Conservation (phyloP, 257 asterid species). For the Solanum medicagineum region DNA sequence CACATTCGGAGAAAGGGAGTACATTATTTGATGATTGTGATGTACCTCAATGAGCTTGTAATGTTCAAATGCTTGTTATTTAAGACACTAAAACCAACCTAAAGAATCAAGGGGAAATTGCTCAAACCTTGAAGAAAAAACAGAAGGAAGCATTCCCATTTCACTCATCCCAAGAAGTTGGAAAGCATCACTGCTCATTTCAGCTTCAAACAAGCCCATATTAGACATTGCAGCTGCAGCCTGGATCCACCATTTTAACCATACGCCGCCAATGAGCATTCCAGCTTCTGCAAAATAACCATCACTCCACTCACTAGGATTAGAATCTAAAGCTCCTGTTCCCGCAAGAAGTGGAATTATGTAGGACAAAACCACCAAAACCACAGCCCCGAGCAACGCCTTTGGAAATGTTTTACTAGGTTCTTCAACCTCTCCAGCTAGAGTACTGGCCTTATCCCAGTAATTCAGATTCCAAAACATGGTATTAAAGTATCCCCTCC, state of each 20-base stretch:
- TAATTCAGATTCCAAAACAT: slow-evolving; percentile 11
- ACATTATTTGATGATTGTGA: background rate
- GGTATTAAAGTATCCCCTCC: slow-evolving; percentile 3
- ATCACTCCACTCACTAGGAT: slow-evolving; percentile 5
- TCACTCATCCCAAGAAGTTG: slow-evolving; percentile 94
- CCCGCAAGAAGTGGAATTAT: slow-evolving; percentile 4
- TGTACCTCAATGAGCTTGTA: background rate
- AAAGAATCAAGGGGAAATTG: background rate
- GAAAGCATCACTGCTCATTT: slow-evolving; percentile 83
- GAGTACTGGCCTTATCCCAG: slow-evolving; percentile 7
- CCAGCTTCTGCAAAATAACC: slow-evolving; percentile 26
- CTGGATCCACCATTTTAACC: slow-evolving; percentile 97
- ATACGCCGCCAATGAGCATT: slow-evolving; percentile 69
- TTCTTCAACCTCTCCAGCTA: slow-evolving; percentile 6
- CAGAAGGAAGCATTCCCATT: slow-evolving; percentile 83
- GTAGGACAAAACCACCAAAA: background rate
- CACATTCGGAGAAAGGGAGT: background rate
- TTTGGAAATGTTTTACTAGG: slow-evolving; percentile 1
- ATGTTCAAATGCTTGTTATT: background rate
- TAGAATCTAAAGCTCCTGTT: background rate
- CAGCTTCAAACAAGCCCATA: slow-evolving; percentile 86
- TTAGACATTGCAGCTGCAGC: slow-evolving; percentile 85
- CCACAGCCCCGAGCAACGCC: background rate
- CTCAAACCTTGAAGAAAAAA: slow-evolving; percentile 57
- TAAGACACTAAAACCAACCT: background rate